Percentiles rank a stretch among this genome's conserved stretches.
These are phyloP conservation scores for Lodderomyces pseudojiufengensis DNA, from an alignment of 1,139 yeast species.

Conservation along the genomic window DNA sequence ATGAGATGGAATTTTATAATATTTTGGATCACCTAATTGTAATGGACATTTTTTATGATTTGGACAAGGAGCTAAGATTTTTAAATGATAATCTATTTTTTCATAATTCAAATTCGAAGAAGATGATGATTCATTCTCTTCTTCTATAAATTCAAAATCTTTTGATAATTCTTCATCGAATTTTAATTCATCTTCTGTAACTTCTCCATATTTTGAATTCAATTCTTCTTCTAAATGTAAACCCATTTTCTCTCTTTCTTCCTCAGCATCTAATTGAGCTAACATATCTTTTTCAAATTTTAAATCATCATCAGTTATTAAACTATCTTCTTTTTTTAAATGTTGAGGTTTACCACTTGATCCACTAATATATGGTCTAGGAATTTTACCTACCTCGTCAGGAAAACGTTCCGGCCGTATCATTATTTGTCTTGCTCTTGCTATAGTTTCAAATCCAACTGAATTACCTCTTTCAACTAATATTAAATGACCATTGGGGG, in stretches of 20 bases:
- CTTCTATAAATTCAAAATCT: slow-evolving; percentile 33
- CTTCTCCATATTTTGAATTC: slow-evolving; percentile 36
- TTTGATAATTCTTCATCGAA: slow-evolving; percentile 46
- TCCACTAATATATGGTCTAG: slow-evolving; percentile 66
- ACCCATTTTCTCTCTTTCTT: slow-evolving; percentile 11
- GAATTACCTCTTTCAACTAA: slow-evolving; percentile 88
- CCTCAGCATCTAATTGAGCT: slow-evolving; percentile 24
- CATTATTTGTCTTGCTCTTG: slow-evolving; percentile 86
- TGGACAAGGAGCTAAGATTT: slow-evolving; percentile 83
- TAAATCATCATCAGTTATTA: slow-evolving; percentile 33
- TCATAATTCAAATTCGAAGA: no score
- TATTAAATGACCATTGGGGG: slow-evolving; percentile 76
- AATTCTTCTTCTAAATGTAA: slow-evolving; percentile 13
- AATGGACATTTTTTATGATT: slow-evolving; percentile 88
- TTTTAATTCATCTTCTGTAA: slow-evolving; percentile 41
- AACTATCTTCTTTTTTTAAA: slow-evolving; percentile 28
- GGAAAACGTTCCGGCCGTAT: slow-evolving; percentile 72
- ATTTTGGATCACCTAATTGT: slow-evolving; percentile 71
- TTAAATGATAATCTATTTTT: slow-evolving; percentile 49
- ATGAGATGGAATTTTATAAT: slow-evolving; percentile 56
- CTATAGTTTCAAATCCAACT: slow-evolving; percentile 80
- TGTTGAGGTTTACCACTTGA: slow-evolving; percentile 40
- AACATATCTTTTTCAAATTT: slow-evolving; percentile 30
- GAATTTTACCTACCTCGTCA: slow-evolving; percentile 58
- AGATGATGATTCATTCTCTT: slow-evolving; percentile 5